Base-by-base conservation (phyloP, 2,329 filamentous ascomycete species). In the Diaporthe vaccinii region DNA sequence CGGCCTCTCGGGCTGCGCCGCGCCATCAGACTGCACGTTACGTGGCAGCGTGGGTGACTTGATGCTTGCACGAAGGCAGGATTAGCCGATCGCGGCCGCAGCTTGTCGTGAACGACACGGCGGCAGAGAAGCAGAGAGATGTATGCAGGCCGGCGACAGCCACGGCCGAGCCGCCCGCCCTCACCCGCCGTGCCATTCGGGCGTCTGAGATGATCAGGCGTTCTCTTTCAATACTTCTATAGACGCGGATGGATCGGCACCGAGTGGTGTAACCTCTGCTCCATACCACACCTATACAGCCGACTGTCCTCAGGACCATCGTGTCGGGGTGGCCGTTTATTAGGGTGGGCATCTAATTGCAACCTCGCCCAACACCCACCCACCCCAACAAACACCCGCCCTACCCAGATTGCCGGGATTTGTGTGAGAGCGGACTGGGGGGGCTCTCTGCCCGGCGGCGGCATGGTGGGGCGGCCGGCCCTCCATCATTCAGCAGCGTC, bases 301-400 rank as follows among this genome's bases (percentile, higher is more conserved):
- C 28, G 17, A 22, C 49, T 15, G 20, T n/a, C 31, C 34, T 14
- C 46, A 39, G 31, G 12, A 7, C 31, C 49, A n/a, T 39, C 34
- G 36, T 20, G 65, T 53, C 65, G 65, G 65, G 15, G 49, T 31
- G 49, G 7, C 65, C 49, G 46, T 39, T 39, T 53, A 17, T 12
- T 51, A 22, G 41, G 25, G 41, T 20, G 34, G 46, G 46, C 65
- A 68, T 53, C 31, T 68, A 15, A 20, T 15, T 68, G 65, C 34
- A 53, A 68, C 65, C 65, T 53, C 46, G 65, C 65, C 65, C 65
- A 68, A 22, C 46, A 68, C 31, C 44, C 10, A 36, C 41, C 51
- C 51, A 55, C 6, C 25, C 53, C 53, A 31, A 17, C 8, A 31
- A 14, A 7, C 31, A 15, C 20, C 51, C 51, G 53, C 53, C 53